A percentile compares a stretch with the other conserved stretches of the same genome.
phyloP scores from a whole-genome alignment of 1,284 basidiomycete species.

The Quambalaria eucalypti region DNA sequence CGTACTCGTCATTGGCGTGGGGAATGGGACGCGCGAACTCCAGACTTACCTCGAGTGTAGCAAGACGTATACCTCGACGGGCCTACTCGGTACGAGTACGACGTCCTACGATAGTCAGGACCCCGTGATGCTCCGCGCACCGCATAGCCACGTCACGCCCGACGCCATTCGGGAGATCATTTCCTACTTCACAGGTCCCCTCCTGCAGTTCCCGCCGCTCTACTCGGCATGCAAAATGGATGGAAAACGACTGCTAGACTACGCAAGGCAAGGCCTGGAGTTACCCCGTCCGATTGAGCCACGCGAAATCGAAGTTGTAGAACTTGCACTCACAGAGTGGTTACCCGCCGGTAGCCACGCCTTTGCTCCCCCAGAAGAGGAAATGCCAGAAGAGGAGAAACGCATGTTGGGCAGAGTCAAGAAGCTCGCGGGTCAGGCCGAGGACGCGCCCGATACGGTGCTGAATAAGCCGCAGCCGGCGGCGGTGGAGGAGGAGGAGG shows the following conservation, averaged over 20 bases:
- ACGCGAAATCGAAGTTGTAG: conserved; percentile 72
- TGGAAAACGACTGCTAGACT: conserved; percentile 89
- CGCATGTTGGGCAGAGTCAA: conserved; percentile 30
- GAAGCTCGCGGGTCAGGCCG: conserved; percentile 24
- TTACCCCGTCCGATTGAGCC: conserved; percentile 85
- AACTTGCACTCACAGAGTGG: conserved; percentile 58
- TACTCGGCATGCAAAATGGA: conserved; percentile 99
- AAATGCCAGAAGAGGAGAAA: conserved; percentile 34
- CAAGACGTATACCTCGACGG: conserved; percentile 90
- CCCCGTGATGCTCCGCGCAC: conserved; percentile 52
- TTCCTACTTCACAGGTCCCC: conserved; percentile 72
- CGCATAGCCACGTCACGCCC: conserved; percentile 74
- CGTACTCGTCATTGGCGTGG: conserved; percentile 75
- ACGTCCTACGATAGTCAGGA: conserved; percentile 85
- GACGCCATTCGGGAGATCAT: conserved; percentile 66
- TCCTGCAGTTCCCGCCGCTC: conserved; percentile 59
- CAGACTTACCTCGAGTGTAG: conserved; percentile 76
- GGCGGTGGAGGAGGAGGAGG: neutral
- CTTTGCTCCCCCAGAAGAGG: conserved; percentile 27
- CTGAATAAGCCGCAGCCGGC: conserved; percentile 9
- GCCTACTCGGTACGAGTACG: conserved; percentile 84
- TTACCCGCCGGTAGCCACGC: conserved; percentile 19
- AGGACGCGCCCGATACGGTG: conserved; percentile 15
- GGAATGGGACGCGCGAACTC: conserved; percentile 81
- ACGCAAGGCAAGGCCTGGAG: conserved; percentile 79